Conservation (phyloP, 768 basidiomycete species). For the Lactifluus echinatus region DNA sequence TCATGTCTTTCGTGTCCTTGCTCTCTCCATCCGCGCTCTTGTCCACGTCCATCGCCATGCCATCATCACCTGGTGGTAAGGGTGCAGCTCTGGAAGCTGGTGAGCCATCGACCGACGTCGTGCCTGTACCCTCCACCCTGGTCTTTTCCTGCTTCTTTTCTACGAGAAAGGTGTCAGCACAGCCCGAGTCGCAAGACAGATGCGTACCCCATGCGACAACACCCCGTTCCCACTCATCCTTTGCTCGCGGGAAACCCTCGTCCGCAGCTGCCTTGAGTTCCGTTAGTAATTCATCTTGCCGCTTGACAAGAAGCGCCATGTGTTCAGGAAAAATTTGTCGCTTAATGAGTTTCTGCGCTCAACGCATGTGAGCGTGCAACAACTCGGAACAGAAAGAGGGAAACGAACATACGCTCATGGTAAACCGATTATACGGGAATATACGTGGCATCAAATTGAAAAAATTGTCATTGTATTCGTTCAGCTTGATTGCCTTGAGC, state of each 20-base stretch:
- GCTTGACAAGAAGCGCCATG: conserved; percentile 49
- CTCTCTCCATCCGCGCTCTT: conserved; percentile 27
- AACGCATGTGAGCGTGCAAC: neutral
- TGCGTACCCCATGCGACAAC: conserved; percentile 55
- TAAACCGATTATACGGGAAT: conserved; percentile 94
- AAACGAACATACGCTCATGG: conserved; percentile 62
- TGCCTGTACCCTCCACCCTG: conserved; percentile 29
- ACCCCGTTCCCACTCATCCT: conserved; percentile 70
- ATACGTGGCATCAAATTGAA: conserved; percentile 80
- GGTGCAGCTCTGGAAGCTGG: conserved; percentile 24
- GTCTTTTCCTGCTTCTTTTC: conserved; percentile 39
- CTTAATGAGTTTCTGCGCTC: conserved; percentile 79
- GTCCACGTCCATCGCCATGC: conserved; percentile 17
- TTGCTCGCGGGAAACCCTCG: conserved; percentile 57
- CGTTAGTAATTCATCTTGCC: conserved; percentile 59
- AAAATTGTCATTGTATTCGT: conserved; percentile 88
- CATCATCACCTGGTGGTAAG: conserved; percentile 23
- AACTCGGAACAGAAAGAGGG: neutral
- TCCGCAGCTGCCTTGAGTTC: conserved; percentile 55
- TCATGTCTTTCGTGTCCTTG: conserved; percentile 27
- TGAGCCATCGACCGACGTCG: conserved; percentile 22
- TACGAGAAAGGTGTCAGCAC: conserved; percentile 11
- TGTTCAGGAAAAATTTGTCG: conserved; percentile 79
- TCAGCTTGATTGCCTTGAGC: conserved; percentile 67
- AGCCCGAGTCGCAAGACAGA: no score